Conservation (phyloP, 345 rosid genomes). For the Lagerstroemia speciosa region DNA sequence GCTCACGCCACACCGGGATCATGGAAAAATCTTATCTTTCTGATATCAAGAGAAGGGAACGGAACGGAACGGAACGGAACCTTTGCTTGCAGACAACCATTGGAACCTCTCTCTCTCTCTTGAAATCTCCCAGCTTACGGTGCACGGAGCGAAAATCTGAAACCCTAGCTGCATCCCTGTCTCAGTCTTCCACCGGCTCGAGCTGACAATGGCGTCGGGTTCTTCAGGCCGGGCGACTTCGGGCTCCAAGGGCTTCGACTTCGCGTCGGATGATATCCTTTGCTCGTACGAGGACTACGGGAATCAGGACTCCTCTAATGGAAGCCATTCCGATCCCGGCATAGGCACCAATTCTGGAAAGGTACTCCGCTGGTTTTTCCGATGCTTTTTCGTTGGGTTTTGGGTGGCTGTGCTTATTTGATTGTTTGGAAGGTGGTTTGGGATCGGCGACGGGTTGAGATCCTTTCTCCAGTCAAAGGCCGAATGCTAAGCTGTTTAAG, state of each 20-base stretch:
- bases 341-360: constrained; percentile 30
- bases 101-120: not conserved
- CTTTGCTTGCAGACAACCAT: not conserved
- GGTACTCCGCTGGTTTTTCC: constrained; percentile 14
- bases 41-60: too few species aligned
- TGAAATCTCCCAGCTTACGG: not conserved
- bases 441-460: not conserved
- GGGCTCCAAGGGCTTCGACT: constrained; percentile 81
- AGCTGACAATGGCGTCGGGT: constrained; percentile 68
- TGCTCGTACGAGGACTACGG: constrained; percentile 85
- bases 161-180: constrained; percentile 2
- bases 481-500: not conserved
- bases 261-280: constrained; percentile 92
- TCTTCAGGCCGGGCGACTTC: constrained; percentile 60
- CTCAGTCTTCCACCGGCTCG: not conserved
- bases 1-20: not conserved
- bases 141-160: not conserved
- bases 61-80: too few species aligned
- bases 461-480: not conserved
- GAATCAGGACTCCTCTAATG: constrained; percentile 70
- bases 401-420: not conserved
- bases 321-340: constrained; percentile 51
- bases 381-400: not conserved
- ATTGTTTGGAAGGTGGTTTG: not conserved
- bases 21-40: too few species aligned